Evolutionary conservation across 805 yeast species (phyloP).

Genomic region (Saturnispora dispora): DNA sequence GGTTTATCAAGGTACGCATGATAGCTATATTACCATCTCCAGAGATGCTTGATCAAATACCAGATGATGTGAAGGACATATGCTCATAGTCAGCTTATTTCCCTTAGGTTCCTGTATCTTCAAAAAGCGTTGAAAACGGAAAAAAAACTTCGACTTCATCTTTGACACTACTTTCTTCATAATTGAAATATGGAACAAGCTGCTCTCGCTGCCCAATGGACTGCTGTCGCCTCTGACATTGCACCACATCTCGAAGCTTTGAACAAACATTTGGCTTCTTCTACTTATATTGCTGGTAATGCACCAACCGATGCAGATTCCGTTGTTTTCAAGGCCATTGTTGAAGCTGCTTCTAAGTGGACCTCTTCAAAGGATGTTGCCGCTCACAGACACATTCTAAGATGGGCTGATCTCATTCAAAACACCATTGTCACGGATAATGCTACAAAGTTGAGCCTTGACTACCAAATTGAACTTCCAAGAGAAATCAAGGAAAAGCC

Average conservation of each 20-base stretch:
- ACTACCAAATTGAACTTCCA: conserved; percentile 57
- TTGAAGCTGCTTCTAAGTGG: conserved; percentile 53
- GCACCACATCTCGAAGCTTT: conserved; percentile 51
- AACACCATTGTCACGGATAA: conserved; percentile 37
- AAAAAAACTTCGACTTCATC: not conserved
- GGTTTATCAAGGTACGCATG: not conserved
- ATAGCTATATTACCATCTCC: not conserved
- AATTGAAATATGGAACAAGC: conserved; percentile 22
- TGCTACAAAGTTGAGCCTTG: conserved; percentile 41
- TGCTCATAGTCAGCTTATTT: not conserved
- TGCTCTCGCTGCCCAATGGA: conserved; percentile 74
- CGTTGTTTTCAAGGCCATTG: conserved; percentile 54
- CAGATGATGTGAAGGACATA: not conserved
- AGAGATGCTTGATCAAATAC: too few relatives aligned
- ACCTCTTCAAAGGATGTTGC: conserved; percentile 46
- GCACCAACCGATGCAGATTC: conserved; percentile 64
- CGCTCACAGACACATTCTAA: conserved; percentile 68
- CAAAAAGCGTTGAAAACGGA: not conserved
- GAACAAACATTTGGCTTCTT: conserved; percentile 58
- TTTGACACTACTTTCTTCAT: not conserved
- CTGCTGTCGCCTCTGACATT: conserved; percentile 43
- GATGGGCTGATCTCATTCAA: conserved; percentile 91
- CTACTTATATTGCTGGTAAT: conserved; percentile 65
- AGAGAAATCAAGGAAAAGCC: conserved; percentile 37
- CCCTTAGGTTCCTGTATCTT: not conserved